These are phyloP conservation scores for Wickerhamomyces mucosus DNA, from an alignment of 805 yeast genomes.

Conservation along the genomic window DNA sequence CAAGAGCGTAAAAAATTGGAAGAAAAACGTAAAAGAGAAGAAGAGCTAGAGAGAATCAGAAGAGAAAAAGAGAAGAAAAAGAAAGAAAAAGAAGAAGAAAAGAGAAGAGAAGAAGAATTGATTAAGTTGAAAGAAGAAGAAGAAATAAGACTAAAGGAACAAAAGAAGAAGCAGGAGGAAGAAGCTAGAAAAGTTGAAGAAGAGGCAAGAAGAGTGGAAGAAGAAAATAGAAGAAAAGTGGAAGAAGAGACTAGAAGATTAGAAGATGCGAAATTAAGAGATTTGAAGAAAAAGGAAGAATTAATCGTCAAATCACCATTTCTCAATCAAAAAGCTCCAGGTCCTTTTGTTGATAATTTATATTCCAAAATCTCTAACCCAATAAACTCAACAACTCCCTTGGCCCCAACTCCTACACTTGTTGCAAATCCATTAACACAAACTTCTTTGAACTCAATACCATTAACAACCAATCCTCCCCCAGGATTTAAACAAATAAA, in stretches of 20 bases:
- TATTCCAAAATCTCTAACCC: neutral
- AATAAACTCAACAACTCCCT: neutral
- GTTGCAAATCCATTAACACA: neutral
- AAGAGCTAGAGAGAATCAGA: slow-evolving; percentile 27
- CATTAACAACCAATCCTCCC: neutral
- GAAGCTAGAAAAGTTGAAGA: slow-evolving; percentile 3
- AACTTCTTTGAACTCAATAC: neutral
- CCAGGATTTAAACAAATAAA: too few species aligned
- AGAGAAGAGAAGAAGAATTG: slow-evolving; percentile 23
- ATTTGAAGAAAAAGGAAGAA: neutral
- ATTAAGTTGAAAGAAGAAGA: slow-evolving; percentile 25
- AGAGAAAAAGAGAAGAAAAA: slow-evolving; percentile 19
- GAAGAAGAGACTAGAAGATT: neutral
- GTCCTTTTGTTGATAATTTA: neutral
- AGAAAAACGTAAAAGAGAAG: slow-evolving; percentile 26
- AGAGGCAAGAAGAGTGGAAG: slow-evolving; percentile 6
- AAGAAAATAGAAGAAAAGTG: neutral
- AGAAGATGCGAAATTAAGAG: neutral
- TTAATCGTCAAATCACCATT: neutral
- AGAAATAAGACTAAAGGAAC: slow-evolving; percentile 11
- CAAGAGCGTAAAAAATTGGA: slow-evolving; percentile 31
- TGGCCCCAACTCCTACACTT: neutral
- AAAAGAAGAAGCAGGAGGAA: too few species aligned
- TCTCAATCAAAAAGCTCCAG: neutral
- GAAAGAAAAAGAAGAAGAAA: slow-evolving; percentile 29